Base-by-base conservation (phyloP, 805 yeast genomes). In the Metschnikowia lachancei region DNA sequence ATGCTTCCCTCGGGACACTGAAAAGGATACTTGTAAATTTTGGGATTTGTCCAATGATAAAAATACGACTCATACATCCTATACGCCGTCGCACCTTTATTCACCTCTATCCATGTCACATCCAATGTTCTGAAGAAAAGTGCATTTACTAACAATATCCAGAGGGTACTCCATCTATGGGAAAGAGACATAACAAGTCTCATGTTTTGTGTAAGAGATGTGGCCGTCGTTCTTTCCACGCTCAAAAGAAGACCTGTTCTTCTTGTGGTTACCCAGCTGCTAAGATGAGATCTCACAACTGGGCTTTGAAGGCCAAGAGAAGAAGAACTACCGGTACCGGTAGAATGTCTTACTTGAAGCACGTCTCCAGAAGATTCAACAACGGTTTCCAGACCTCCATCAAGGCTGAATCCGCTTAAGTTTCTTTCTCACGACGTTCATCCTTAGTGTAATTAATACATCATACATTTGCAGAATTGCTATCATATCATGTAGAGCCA, bases 101-200 rank as follows among this genome's bases (percentile, higher is more conserved):
- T 4, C 32, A 11, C 4, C 13, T 12, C 32, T 29, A n/a, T 14
- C 35, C 19, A 14, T 32, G 35, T 32, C 35, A 32, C 19, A 32
- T 32, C 19, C 17, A 32, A 32, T 14, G 11, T 9, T 22, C 35
- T 11, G 19, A 29, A 29, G 37, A 45, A 18, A 36, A 34, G 18
- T 16, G 11, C 50, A 43, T 32, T 13, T 62, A 62, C 65, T 62
- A 62, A 63, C 67, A 14, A 22, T 12, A 41, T 33, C 36, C 52
- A 71, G 95, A 92, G 90, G 99, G 99, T 88, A 92, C 99, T 78
- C 97, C 98, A 81, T 89, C 97, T 76, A 85, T 89, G 84, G 99
- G 99, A 85, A 92, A 92, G 83, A 90, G 94, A 79, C 97, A 94
- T 88, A 91, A 87, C 92, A 94, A 94, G 82, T 86, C 98, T 74